Evolutionary conservation across 805 yeast genomes (phyloP).

Genomic region (Wickerhamomyces subpelliculosus): DNA sequence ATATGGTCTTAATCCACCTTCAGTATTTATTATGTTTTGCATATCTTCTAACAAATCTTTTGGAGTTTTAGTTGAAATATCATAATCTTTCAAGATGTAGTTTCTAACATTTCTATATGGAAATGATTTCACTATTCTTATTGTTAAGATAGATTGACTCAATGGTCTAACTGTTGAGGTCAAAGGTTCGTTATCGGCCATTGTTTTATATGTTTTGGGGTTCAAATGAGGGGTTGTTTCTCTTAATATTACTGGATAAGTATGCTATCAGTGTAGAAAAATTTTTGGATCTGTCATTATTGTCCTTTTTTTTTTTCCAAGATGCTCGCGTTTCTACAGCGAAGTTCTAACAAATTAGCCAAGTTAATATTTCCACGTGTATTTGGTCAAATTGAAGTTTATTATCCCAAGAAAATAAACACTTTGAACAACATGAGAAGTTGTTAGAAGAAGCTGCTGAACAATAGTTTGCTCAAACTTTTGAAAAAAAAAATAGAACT

Average conservation of each 20-base stretch:
- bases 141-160: slow-evolving; percentile 66
- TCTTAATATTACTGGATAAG: too few relatives aligned
- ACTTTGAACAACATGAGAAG: too few relatives aligned
- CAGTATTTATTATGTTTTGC: slow-evolving; percentile 37
- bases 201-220: neutral
- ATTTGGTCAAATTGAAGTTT: too few relatives aligned
- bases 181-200: slow-evolving; percentile 50
- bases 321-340: too few relatives aligned
- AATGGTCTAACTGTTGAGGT: slow-evolving; percentile 66
- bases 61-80: slow-evolving; percentile 65
- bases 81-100: slow-evolving; percentile 59
- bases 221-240: too few relatives aligned
- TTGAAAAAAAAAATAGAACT: slow-evolving; percentile 25
- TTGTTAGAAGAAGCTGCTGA: too few relatives aligned
- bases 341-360: too few relatives aligned
- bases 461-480: neutral
- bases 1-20: slow-evolving; percentile 75
- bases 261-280: too few relatives aligned
- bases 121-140: slow-evolving; percentile 85
- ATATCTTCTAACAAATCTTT: slow-evolving; percentile 51
- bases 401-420: too few relatives aligned
- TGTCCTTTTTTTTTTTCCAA: too few relatives aligned
- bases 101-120: slow-evolving; percentile 85
- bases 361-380: too few relatives aligned
- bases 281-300: too few relatives aligned